Evolutionary conservation across 352 stramenopile genomes (phyloP).

Genomic region (Pythium utonaiense): DNA sequence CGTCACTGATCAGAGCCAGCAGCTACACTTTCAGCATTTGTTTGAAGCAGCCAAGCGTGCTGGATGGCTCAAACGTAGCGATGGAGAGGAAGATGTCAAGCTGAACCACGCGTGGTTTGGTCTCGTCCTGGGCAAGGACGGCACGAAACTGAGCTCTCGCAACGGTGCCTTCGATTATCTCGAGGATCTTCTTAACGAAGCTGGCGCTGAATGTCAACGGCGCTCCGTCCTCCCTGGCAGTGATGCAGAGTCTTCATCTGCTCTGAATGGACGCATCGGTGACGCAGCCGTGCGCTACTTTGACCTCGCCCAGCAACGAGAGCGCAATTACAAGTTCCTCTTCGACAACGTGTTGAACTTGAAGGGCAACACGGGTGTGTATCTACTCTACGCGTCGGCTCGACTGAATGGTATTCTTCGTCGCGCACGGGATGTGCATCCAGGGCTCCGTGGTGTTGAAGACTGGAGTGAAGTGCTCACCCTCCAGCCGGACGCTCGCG

Average conservation of each 20-base stretch:
- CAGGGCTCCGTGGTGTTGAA: constrained; percentile 15
- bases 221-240: constrained; percentile 35
- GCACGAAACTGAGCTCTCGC: constrained; percentile 77
- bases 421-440: constrained; percentile 37
- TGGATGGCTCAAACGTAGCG: constrained; percentile 34
- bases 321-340: constrained; percentile 85
- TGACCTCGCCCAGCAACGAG: constrained; percentile 76
- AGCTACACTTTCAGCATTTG: constrained; percentile 77
- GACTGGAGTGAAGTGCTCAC: constrained; percentile 30
- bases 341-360: constrained; percentile 79
- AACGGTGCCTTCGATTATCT: constrained; percentile 81
- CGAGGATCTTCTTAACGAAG: constrained; percentile 66
- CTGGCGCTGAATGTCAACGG: constrained; percentile 52
- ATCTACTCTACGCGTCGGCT: constrained; percentile 78
- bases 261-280: constrained; percentile 54
- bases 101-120: constrained; percentile 74
- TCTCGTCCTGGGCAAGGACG: constrained; percentile 73
- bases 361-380: constrained; percentile 83
- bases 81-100: constrained; percentile 35
- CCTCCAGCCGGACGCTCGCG: constrained; percentile 24
- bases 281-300: constrained; percentile 83
- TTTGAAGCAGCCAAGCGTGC: constrained; percentile 55
- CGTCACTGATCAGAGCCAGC: constrained; percentile 77
- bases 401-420: constrained; percentile 71
- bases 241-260: constrained; percentile 1